phyloP scores from a whole-genome alignment of 2,329 filamentous ascomycete species.

The Hypoxylon sp. region DNA sequence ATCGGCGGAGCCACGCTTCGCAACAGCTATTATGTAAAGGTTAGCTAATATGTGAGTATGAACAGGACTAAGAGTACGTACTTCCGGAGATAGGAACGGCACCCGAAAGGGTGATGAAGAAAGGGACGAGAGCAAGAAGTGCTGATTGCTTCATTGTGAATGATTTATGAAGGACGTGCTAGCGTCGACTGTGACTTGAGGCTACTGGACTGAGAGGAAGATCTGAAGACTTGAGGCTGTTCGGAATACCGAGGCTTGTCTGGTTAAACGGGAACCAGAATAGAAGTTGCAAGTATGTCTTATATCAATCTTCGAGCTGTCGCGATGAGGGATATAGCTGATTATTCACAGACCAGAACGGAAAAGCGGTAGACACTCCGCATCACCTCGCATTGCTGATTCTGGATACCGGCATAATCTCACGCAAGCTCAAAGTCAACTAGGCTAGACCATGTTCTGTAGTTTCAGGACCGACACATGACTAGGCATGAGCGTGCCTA shows the following conservation, averaged over 20 bases:
- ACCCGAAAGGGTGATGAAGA: conserved; percentile 4
- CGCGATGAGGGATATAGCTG: not conserved
- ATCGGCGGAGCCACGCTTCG: not conserved
- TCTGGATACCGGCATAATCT: not conserved
- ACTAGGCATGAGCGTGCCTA: not conserved
- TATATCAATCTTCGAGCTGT: not conserved
- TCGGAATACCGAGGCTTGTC: conserved; percentile 2
- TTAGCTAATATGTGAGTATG: not conserved
- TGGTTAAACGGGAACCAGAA: not conserved
- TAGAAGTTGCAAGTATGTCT: not conserved
- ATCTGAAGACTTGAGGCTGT: not conserved
- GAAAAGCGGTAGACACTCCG: not conserved
- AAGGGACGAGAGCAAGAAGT: conserved; percentile 4
- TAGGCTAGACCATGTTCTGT: not conserved
- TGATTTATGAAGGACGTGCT: not conserved
- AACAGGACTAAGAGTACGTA: not conserved
- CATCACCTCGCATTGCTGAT: conserved; percentile 1
- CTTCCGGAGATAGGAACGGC: not conserved
- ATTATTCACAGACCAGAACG: not conserved
- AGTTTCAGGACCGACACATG: not conserved
- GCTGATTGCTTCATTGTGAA: conserved; percentile 6
- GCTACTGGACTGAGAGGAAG: not conserved
- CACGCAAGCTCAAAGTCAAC: not conserved
- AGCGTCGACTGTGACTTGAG: conserved; percentile 2
- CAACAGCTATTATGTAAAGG: not conserved